Base-by-base conservation (phyloP, 2,329 filamentous ascomycete genomes). In the Fusarium camptoceras region DNA sequence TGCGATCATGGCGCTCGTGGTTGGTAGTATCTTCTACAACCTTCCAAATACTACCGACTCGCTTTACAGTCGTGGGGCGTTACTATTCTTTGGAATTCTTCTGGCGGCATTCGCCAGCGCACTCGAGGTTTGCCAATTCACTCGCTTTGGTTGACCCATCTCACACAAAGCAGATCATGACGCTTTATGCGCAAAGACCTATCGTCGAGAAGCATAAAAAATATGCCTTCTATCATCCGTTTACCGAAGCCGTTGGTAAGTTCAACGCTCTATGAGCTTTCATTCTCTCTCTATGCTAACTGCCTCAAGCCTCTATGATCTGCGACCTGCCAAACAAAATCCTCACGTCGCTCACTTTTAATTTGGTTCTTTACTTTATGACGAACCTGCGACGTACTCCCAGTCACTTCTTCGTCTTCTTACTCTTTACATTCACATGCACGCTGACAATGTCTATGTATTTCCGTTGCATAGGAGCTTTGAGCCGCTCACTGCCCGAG, bases 1-100 rank as follows among this genome's bases (percentile, higher is more conserved):
- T 58, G 62, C 85, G 44, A 72, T 86, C 67, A 81, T 86, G 76
- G 82, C 83, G 6, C 74, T 88, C 7, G 84, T 88, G 46, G 79
- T 87, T 53, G 84, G 85, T n/a, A 84, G 81, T 30, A 79, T 87
- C 55, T 88, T 85, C 72, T 87, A 78, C 66, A 80, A 83, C 16
- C 78, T 83, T 1, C 79, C 81, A 0, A 55, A 78, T 4, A 80
- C 80, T 12, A 82, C 84, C 0, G 76, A 76, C 2, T 81, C 79
- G 2, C 84, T 87, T 61, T 83, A 82, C 59, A 77, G 81, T 5
- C 81, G 83, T 18, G 84, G 83, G 4, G 80, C 82, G 2, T 73
- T 84, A 2, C 74, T 87, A 1, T 88, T 88, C 76, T 83, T 87
- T 50, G 81, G 83, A 1, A 75, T 87, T 16, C 73, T 88, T 5